Evolutionary conservation across 2,329 filamentous ascomycete species (phyloP).

Genomic region (Colletotrichum euphorbiae): DNA sequence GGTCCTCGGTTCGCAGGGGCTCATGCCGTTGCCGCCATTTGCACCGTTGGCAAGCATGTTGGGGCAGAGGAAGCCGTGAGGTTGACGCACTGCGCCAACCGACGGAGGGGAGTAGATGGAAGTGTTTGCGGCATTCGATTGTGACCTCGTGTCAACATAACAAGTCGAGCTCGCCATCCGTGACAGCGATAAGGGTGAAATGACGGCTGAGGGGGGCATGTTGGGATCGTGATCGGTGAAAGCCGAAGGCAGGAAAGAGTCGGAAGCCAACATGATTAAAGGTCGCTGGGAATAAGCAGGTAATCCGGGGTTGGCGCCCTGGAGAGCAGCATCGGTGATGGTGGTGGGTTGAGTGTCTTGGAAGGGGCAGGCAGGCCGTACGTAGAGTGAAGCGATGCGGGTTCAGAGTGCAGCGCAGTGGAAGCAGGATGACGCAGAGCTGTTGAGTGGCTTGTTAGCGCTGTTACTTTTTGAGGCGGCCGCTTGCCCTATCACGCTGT

Average conservation of each 20-base stretch:
- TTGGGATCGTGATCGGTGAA: slow-evolving; percentile 50
- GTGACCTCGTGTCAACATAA: slow-evolving; percentile 51
- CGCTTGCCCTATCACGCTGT: not conserved
- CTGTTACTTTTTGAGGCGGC: slow-evolving; percentile 23
- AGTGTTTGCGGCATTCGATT: slow-evolving; percentile 40
- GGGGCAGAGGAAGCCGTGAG: slow-evolving; percentile 44
- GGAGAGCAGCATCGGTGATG: slow-evolving; percentile 26
- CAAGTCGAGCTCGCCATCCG: slow-evolving; percentile 45
- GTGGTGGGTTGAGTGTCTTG: slow-evolving; percentile 27
- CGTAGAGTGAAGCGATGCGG: slow-evolving; percentile 20
- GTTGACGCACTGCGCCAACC: slow-evolving; percentile 41
- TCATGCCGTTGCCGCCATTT: slow-evolving; percentile 15
- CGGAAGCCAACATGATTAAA: slow-evolving; percentile 56
- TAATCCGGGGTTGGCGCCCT: slow-evolving; percentile 7
- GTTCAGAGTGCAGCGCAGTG: slow-evolving; percentile 17
- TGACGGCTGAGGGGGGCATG: slow-evolving; percentile 49
- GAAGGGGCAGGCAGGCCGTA: slow-evolving; percentile 12
- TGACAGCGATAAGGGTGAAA: slow-evolving; percentile 54
- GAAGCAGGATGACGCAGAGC: slow-evolving; percentile 36
- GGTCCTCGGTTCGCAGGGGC: slow-evolving; percentile 31
- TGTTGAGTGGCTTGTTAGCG: slow-evolving; percentile 35
- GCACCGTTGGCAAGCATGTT: slow-evolving; percentile 32
- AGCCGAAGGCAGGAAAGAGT: slow-evolving; percentile 57
- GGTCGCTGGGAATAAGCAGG: slow-evolving; percentile 22
- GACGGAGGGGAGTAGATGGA: slow-evolving; percentile 43